Percentiles rank a stretch among this genome's conserved stretches.
Evolutionary conservation across 2,329 filamentous ascomycete species (phyloP).

Genomic region (Epichloe festucae): DNA sequence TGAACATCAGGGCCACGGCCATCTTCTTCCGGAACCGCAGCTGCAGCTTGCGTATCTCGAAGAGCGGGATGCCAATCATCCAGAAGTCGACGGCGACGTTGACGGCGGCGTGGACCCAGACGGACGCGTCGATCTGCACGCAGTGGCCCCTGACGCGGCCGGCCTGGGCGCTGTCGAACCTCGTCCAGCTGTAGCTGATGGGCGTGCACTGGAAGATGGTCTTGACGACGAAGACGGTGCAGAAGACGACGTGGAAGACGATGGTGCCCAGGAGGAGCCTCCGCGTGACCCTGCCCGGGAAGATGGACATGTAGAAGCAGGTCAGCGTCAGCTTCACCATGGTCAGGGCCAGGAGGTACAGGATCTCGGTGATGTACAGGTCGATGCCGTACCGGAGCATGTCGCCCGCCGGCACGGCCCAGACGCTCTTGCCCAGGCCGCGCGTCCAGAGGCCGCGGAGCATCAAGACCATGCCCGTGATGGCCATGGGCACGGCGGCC

Average conservation of each 20-base stretch:
- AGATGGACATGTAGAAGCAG: slow-evolving; percentile 5
- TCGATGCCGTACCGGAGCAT: not conserved
- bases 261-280: slow-evolving; percentile 1
- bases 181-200: not conserved
- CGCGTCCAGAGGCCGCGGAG: not conserved
- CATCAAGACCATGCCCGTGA: not conserved
- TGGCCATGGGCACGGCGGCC: not conserved
- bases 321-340: slow-evolving; percentile 3
- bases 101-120: slow-evolving; percentile 3
- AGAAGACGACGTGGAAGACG: not conserved
- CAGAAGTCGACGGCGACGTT: slow-evolving; percentile 5
- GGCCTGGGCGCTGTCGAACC: too few relatives aligned
- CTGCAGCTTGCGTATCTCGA: slow-evolving; percentile 3
- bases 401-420: not conserved
- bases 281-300: not conserved
- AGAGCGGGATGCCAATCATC: slow-evolving; percentile 6
- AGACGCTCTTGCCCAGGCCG: not conserved
- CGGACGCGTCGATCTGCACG: slow-evolving; percentile 3
- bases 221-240: not conserved
- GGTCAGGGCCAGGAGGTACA: slow-evolving; percentile 4
- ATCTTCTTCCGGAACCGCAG: slow-evolving; percentile 6
- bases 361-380: not conserved
- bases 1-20: slow-evolving; percentile 4
- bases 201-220: slow-evolving; percentile 4
- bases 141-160: not conserved